Base-by-base conservation (phyloP, 208 protist species). In the Trypanosoma vivax region DNA sequence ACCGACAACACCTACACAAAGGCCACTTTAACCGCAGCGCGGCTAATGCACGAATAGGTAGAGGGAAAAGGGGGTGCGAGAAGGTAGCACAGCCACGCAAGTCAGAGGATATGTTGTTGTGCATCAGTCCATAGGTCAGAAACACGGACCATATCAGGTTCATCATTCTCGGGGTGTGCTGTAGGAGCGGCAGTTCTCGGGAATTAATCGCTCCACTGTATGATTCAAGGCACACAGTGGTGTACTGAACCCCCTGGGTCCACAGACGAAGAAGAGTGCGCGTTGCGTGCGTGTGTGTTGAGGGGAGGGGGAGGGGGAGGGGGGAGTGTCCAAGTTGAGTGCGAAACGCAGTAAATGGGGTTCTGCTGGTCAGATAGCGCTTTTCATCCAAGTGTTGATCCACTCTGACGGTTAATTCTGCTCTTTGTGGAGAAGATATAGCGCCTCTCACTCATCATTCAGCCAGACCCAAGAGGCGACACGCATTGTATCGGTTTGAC, bases 71-170 rank as follows among this genome's bases (percentile, higher is more conserved):
- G 40, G 41, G 31, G 27, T 25, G 31, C 5, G 27, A 31, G 16
- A 35, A 7, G 6, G 41, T 18, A 24, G 28, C 55, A n/a, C 27
- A 16, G 23, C 3, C 33, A 16, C 16, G 42, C 25, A 41, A 43
- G 38, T 83, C 75, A 83, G 75, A 67, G 55, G 75, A 83, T 77
- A 83, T 83, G 75, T 63, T 70, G 51, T 51, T 73, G 67, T 83
- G 62, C 76, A 68, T 83, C 76, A 65, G 76, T 70, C 50, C 58
- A 54, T 40, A 9, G 51, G 54, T 83, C 76, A 71, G 76, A 83
- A 83, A 83, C 76, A 83, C 76, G 76, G 76, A 83, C 76, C 76
- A 83, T 83, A 79, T 83, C 76, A 79, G 59, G 47, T 73, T 83
- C 76, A 79, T 83, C 76, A 73, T n/a, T n/a, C n/a, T n/a, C n/a